These are phyloP conservation scores for rapeseed (Brassica napus) DNA, from an alignment of 345 rosid genomes.

Conservation along the genomic window Da-Ae NC_063435.1:9605501-9606000, in stretches of 20 bases:
- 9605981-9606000: neutral
- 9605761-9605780: slow-evolving; percentile 92
- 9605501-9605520: slow-evolving; percentile 70
- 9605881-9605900: slow-evolving; percentile 66
- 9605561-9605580: slow-evolving; percentile 74
- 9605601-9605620: slow-evolving; percentile 46
- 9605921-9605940: slow-evolving; percentile 14
- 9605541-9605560: slow-evolving; percentile 72
- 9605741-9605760: slow-evolving; percentile 83
- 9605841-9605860: slow-evolving; percentile 83
- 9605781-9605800: slow-evolving; percentile 72
- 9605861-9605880: slow-evolving; percentile 63
- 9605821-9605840: slow-evolving; percentile 60
- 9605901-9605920: slow-evolving; percentile 64
- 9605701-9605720: slow-evolving; percentile 86
- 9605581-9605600: slow-evolving; percentile 71
- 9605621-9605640: slow-evolving; percentile 39
- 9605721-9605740: slow-evolving; percentile 86
- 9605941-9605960: slow-evolving; percentile 17
- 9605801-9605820: slow-evolving; percentile 51
- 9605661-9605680: slow-evolving; percentile 59
- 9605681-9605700: slow-evolving; percentile 68
- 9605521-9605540: slow-evolving; percentile 65
- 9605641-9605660: slow-evolving; percentile 58
- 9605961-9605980: slow-evolving; percentile 9